These are phyloP conservation scores for Malania oleifera DNA, from an alignment of 164 flowering plant species.

Conservation along the genomic window DNA sequence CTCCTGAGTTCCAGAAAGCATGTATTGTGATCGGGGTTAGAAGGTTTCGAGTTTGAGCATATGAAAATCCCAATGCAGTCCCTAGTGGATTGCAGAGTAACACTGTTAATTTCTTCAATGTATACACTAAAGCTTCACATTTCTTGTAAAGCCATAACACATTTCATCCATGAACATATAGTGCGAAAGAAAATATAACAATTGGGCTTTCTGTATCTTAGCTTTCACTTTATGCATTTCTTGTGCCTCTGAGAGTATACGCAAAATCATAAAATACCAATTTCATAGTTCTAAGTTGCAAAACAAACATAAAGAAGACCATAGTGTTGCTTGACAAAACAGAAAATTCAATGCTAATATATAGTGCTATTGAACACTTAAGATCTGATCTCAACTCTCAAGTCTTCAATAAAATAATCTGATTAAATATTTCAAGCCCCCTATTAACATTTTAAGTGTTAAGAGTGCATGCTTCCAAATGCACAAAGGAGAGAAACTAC, in stretches of 20 bases:
- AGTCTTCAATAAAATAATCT: too few relatives aligned
- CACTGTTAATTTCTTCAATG: not conserved
- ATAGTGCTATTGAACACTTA: too few relatives aligned
- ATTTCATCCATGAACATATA: too few relatives aligned
- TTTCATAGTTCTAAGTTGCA: not conserved
- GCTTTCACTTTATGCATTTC: not conserved
- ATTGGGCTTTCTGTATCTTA: not conserved
- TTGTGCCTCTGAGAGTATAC: not conserved
- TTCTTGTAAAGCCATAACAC: not conserved
- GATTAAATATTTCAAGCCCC: too few relatives aligned
- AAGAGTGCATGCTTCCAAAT: too few relatives aligned
- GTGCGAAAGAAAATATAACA: not conserved
- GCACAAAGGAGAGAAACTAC: too few relatives aligned
- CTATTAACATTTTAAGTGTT: too few relatives aligned
- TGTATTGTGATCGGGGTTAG: constrained; percentile 85
- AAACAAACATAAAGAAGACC: not conserved
- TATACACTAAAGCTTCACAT: not conserved
- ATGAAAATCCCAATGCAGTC: constrained; percentile 76
- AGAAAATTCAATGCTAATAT: not conserved
- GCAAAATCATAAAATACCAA: not conserved
- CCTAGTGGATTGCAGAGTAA: constrained; percentile 38
- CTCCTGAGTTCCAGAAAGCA: constrained; percentile 93
- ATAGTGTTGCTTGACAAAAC: not conserved
- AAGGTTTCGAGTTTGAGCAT: constrained; percentile 95
- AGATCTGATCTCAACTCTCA: too few relatives aligned